Evolutionary conservation across 1,284 basidiomycete genomes (phyloP).

Genomic region (Ustilago esculenta): DNA sequence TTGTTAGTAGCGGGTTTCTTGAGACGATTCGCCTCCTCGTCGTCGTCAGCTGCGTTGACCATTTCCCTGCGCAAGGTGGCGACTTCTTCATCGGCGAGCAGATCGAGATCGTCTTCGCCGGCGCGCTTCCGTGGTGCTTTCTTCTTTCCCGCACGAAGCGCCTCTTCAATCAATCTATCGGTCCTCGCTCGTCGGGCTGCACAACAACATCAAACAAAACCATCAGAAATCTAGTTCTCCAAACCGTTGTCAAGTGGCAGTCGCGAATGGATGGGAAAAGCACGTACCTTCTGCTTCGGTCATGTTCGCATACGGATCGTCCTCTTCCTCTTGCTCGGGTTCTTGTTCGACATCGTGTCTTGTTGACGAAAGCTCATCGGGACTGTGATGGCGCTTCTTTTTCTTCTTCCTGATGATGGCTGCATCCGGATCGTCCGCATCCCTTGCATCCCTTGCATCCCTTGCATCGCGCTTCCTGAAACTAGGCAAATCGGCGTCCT

Average conservation of each 20-base stretch:
- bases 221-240: neutral
- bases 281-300: conserved; percentile 44
- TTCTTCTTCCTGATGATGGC: conserved; percentile 44
- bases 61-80: conserved; percentile 83
- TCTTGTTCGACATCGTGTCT: conserved; percentile 6
- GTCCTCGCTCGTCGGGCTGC: conserved; percentile 33
- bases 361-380: conserved; percentile 6
- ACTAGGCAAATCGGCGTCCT: conserved; percentile 37
- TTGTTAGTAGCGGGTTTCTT: conserved; percentile 88
- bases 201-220: neutral
- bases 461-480: conserved; percentile 32
- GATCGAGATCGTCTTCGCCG: conserved; percentile 73
- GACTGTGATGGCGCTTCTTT: conserved; percentile 45
- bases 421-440: conserved; percentile 25
- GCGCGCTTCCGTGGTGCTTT: conserved; percentile 49
- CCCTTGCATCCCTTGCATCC: conserved; percentile 6
- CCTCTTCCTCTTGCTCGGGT: conserved; percentile 25
- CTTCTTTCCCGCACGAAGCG: conserved; percentile 42
- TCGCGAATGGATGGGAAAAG: too few species aligned
- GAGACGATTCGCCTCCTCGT: conserved; percentile 81
- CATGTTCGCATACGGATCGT: conserved; percentile 39
- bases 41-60: conserved; percentile 85
- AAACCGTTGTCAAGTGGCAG: too few species aligned
- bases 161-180: conserved; percentile 48
- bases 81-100: conserved; percentile 90